phyloP scores from a whole-genome alignment of 345 rosid species.

The Populus nigra region DNA sequence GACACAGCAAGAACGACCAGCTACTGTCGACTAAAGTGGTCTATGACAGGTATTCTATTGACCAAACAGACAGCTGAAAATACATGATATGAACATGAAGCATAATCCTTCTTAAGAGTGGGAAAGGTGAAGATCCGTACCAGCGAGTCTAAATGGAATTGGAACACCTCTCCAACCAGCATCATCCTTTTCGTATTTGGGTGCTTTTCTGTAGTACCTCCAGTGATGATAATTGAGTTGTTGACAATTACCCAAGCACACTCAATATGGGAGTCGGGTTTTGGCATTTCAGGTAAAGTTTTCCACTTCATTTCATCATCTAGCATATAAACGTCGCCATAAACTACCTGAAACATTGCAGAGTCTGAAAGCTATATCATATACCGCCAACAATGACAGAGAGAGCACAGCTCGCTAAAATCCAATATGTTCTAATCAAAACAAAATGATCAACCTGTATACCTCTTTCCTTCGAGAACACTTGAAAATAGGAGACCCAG shows the following conservation, averaged over 20 bases:
- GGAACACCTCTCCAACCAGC: conserved; percentile 76
- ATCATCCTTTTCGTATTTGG: conserved; percentile 73
- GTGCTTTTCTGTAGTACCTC: conserved; percentile 85
- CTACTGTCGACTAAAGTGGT: too few species aligned
- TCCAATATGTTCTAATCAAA: background rate
- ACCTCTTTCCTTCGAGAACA: conserved; percentile 88
- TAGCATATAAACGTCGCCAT: conserved; percentile 76
- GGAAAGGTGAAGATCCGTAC: conserved; percentile 26
- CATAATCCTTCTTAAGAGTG: background rate
- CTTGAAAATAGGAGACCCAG: conserved; percentile 77
- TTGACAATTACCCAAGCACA: conserved; percentile 71
- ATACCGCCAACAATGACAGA: background rate
- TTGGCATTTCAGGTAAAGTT: conserved; percentile 67
- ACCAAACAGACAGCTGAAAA: background rate
- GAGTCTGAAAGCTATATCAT: background rate
- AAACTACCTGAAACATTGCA: conserved; percentile 51
- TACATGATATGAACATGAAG: background rate
- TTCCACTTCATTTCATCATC: conserved; percentile 75
- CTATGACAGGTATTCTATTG: background rate
- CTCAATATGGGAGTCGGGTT: conserved; percentile 80
- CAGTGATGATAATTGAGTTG: conserved; percentile 66
- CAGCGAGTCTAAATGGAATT: conserved; percentile 56
- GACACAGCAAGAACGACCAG: too few species aligned
- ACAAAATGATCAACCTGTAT: background rate
- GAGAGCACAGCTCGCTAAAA: background rate